phyloP scores from a whole-genome alignment of 495 filamentous ascomycete genomes.

The Hamigera avellanea region DNA sequence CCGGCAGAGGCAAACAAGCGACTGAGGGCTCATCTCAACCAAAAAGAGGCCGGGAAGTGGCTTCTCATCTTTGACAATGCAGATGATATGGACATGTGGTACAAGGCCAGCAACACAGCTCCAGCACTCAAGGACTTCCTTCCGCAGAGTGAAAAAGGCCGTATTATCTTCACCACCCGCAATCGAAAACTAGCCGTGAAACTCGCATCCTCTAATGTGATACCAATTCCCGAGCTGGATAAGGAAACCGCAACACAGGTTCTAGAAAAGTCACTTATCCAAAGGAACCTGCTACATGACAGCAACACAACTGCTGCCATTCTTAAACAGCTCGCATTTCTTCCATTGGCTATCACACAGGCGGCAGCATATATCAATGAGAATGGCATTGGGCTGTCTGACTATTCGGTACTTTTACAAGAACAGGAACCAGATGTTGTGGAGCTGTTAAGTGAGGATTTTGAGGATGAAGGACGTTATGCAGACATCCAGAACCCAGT shows the following conservation, averaged over 20 bases:
- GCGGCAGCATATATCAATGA: conserved; percentile 26
- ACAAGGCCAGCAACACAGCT: background rate
- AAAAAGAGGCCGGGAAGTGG: conserved; percentile 7
- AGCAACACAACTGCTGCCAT: conserved; percentile 7
- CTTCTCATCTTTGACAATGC: conserved; percentile 15
- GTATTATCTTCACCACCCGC: conserved; percentile 14
- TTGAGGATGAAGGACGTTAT: conserved; percentile 24
- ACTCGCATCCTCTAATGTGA: conserved; percentile 5
- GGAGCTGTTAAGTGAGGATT: conserved; percentile 27
- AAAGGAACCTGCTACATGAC: conserved; percentile 4
- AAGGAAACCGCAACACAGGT: conserved; percentile 9
- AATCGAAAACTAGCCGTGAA: conserved; percentile 9
- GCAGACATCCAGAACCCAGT: conserved; percentile 26
- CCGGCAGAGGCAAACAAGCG: conserved; percentile 10
- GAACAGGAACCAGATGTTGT: conserved; percentile 20
- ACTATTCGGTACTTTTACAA: conserved; percentile 28
- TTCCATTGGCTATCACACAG: conserved; percentile 38
- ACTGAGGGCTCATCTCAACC: conserved; percentile 12
- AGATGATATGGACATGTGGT: conserved; percentile 9
- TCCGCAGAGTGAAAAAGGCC: conserved; percentile 1
- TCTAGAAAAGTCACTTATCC: conserved; percentile 9
- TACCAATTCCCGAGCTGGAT: conserved; percentile 7
- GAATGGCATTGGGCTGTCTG: conserved; percentile 17
- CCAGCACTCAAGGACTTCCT: conserved; percentile 4
- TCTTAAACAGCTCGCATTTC: conserved; percentile 18